phyloP scores from a whole-genome alignment of 805 yeast species.

The Pichia exigua region DNA sequence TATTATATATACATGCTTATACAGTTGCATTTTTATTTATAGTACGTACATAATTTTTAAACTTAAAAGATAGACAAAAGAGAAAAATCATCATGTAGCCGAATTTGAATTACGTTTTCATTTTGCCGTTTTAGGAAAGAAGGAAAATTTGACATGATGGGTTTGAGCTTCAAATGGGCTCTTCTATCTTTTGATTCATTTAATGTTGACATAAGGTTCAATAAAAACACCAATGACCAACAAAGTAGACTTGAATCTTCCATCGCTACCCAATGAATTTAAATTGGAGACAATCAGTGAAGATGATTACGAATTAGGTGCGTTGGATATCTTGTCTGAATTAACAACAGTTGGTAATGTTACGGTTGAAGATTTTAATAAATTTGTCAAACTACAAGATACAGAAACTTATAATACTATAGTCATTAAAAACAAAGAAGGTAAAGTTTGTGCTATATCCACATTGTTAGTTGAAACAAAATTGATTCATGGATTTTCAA shows the following conservation, averaged over 20 bases:
- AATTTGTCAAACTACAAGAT: slow-evolving; percentile 54
- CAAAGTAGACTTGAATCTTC: not conserved
- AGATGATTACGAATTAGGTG: slow-evolving; percentile 56
- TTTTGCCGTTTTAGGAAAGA: not conserved
- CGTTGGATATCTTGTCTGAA: slow-evolving; percentile 52
- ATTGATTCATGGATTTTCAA: slow-evolving; percentile 74
- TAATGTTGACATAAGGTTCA: too few relatives aligned
- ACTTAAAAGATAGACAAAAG: not conserved
- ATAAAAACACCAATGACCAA: not conserved
- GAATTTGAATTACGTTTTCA: not conserved
- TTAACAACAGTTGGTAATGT: slow-evolving; percentile 82
- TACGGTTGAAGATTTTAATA: slow-evolving; percentile 39
- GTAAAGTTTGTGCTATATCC: slow-evolving; percentile 73
- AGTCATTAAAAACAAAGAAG: slow-evolving; percentile 52
- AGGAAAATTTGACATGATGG: not conserved
- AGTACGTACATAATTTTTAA: not conserved
- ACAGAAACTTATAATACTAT: slow-evolving; percentile 51
- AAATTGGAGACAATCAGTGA: slow-evolving; percentile 47
- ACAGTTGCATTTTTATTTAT: not conserved
- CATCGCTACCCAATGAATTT: slow-evolving; percentile 52
- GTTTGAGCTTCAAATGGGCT: too few relatives aligned
- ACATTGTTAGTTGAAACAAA: slow-evolving; percentile 73
- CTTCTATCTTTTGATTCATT: too few relatives aligned
- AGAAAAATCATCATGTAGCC: too few relatives aligned
- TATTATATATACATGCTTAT: not conserved